Conservation (phyloP, 1,284 basidiomycete genomes). For the Puccinia polysora region DNA sequence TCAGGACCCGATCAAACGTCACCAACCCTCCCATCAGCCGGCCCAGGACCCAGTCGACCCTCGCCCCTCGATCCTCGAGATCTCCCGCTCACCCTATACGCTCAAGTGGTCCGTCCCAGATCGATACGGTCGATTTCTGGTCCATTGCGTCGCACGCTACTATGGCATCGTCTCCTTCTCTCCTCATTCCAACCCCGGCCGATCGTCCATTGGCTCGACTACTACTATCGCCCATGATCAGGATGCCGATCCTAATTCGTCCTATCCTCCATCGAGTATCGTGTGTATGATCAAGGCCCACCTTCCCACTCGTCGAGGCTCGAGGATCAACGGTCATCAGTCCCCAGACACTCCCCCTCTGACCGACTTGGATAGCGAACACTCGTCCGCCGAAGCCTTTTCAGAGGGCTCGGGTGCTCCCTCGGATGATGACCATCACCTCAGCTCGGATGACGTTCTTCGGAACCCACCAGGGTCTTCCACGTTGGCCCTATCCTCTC, state of each 20-base stretch:
- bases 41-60: not conserved
- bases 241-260: not conserved
- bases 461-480: no score
- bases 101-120: conserved; percentile 45
- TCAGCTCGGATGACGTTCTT: not conserved
- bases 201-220: no score
- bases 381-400: conserved; percentile 2
- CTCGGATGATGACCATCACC: conserved; percentile 18
- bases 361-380: conserved; percentile 33
- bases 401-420: conserved; percentile 11
- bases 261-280: not conserved
- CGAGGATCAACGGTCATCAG: conserved; percentile 10
- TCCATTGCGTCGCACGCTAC: conserved; percentile 46
- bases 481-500: no score
- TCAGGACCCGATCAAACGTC: not conserved
- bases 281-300: conserved; percentile 36
- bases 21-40: conserved; percentile 1
- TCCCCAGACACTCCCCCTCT: conserved; percentile 35
- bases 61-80: conserved; percentile 43
- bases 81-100: conserved; percentile 44
- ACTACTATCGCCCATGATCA: no score
- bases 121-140: conserved; percentile 44
- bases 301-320: conserved; percentile 14
- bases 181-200: not conserved
- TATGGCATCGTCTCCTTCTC: conserved; percentile 46